Percentiles rank a stretch among this genome's conserved stretches.
Conservation (phyloP, 805 yeast genomes). For the Yamadazyma tumulicola region DNA sequence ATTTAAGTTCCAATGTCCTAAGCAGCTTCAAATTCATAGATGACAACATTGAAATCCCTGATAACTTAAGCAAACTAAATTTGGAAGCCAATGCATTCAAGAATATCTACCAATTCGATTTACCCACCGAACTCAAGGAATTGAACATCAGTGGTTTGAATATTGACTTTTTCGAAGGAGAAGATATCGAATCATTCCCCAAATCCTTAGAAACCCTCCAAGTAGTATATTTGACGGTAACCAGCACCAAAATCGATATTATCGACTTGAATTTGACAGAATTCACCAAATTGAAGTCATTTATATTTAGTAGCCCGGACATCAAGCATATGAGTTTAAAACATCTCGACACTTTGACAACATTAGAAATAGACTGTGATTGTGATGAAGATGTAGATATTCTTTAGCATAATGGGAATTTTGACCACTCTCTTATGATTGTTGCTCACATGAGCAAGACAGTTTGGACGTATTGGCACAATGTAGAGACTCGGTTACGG, state of each 20-base stretch:
- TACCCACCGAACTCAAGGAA: conserved; percentile 2
- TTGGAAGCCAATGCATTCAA: conserved; percentile 2
- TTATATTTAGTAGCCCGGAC: conserved; percentile 3
- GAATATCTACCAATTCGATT: neutral
- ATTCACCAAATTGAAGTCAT: conserved; percentile 1
- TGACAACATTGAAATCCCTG: neutral
- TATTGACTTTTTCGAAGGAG: conserved; percentile 1
- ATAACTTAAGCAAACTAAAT: neutral
- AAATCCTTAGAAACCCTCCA: conserved; percentile 1
- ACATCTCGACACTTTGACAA: neutral
- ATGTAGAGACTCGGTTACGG: too few relatives aligned
- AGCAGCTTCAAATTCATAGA: conserved; percentile 6
- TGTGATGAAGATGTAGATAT: conserved; percentile 3
- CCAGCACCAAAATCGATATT: neutral
- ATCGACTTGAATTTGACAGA: conserved; percentile 3
- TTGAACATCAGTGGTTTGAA: conserved; percentile 1
- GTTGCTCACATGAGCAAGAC: too few relatives aligned
- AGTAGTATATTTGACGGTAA: neutral
- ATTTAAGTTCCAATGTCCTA: conserved; percentile 15
- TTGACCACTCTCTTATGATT: too few relatives aligned
- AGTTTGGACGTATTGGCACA: too few relatives aligned
- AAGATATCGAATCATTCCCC: conserved; percentile 2
- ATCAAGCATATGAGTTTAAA: neutral
- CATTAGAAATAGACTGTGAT: conserved; percentile 1
- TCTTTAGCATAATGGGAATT: too few relatives aligned